Evolutionary conservation across 2,329 filamentous ascomycete genomes (phyloP).

Genomic region (Whalleya microplaca): DNA sequence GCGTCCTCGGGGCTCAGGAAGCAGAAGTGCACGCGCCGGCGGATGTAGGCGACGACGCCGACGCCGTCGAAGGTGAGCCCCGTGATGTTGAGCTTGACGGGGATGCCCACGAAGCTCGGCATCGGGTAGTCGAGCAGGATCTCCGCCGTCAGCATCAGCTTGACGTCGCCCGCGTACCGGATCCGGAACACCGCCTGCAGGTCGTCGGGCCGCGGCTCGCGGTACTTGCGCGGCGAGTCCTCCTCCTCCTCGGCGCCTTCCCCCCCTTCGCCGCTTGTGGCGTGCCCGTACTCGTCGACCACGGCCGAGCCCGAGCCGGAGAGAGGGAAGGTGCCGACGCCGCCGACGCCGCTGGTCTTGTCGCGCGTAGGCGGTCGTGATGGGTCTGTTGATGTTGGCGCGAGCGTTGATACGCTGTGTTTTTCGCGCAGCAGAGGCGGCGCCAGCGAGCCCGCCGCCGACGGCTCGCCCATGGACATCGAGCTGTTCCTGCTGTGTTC

Average conservation of each 20-base stretch:
- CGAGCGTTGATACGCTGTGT: conserved; percentile 65
- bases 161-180: conserved; percentile 84
- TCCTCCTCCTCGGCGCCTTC: conserved; percentile 33
- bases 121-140: conserved; percentile 97
- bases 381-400: conserved; percentile 55
- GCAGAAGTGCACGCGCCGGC: conserved; percentile 88
- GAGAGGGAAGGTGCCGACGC: background rate
- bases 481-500: conserved; percentile 50
- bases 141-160: conserved; percentile 87
- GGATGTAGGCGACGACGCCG: conserved; percentile 88
- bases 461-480: conserved; percentile 47
- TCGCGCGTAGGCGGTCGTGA: conserved; percentile 64
- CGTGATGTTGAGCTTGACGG: conserved; percentile 91
- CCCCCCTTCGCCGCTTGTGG: conserved; percentile 27
- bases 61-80: conserved; percentile 95
- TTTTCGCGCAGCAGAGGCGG: conserved; percentile 57
- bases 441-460: conserved; percentile 40
- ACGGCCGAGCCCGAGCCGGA: conserved; percentile 18
- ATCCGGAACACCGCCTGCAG: conserved; percentile 92
- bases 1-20: conserved; percentile 94
- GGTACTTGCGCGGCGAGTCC: conserved; percentile 55
- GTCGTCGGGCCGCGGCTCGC: conserved; percentile 81
- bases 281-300: conserved; percentile 39
- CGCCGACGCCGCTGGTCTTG: conserved; percentile 29
- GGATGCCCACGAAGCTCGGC: conserved; percentile 96